Conservation (phyloP, 495 filamentous ascomycete species). For the Durotheca rogersii region DNA sequence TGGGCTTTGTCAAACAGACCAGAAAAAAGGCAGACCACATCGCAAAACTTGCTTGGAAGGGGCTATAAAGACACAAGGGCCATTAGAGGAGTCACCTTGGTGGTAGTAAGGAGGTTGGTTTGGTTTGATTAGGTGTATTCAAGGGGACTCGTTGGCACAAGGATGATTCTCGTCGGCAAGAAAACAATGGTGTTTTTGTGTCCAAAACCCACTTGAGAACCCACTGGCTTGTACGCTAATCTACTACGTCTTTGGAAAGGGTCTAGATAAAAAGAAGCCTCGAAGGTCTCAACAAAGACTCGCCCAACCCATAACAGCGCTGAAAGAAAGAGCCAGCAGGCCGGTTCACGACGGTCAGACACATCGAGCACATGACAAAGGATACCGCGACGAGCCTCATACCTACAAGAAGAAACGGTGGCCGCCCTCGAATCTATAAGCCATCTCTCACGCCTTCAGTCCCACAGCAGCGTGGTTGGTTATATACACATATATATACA, state of each 20-base stretch:
- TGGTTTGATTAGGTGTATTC: conserved; percentile 11
- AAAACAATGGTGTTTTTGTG: conserved; percentile 14
- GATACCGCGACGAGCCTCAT: conserved; percentile 12
- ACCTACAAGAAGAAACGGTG: conserved; percentile 35
- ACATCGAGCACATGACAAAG: conserved; percentile 29
- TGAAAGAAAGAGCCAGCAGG: conserved; percentile 29
- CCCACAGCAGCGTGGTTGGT: conserved; percentile 30
- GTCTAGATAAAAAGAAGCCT: conserved; percentile 30
- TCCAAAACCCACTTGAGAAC: neutral
- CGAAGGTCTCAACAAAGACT: conserved; percentile 28
- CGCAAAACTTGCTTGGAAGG: conserved; percentile 65
- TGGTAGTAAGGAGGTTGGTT: too few species aligned
- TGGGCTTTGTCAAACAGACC: conserved; percentile 86
- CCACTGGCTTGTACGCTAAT: conserved; percentile 1
- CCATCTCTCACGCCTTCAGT: conserved; percentile 15
- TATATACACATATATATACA: too few species aligned
- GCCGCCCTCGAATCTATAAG: conserved; percentile 25
- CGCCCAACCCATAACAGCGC: conserved; percentile 15
- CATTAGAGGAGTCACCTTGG: neutral
- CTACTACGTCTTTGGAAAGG: conserved; percentile 14
- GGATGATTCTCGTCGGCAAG: conserved; percentile 4
- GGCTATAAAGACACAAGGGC: conserved; percentile 21
- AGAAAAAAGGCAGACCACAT: conserved; percentile 91
- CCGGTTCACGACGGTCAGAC: conserved; percentile 22
- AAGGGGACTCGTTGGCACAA: conserved; percentile 3